Evolutionary conservation across 208 protist genomes (phyloP).

Genomic region (Porcisia hertigi): DNA sequence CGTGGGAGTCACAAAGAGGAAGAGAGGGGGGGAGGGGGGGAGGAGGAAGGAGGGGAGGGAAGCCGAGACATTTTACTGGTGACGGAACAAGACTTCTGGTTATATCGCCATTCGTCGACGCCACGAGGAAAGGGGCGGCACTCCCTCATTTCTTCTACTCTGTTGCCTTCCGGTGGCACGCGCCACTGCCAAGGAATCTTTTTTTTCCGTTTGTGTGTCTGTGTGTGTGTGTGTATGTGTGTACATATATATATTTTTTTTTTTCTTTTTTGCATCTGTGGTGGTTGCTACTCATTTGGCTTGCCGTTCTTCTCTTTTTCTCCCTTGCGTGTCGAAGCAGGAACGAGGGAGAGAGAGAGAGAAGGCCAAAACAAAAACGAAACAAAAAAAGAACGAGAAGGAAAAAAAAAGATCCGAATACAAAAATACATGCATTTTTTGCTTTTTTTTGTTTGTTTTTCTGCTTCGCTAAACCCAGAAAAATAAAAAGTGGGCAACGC

Average conservation of each 20-base stretch:
- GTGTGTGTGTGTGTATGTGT: background rate
- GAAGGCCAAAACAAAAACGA: too few species aligned
- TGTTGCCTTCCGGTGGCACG: background rate
- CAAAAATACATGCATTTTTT: background rate
- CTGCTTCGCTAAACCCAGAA: background rate
- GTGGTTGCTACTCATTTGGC: too few species aligned
- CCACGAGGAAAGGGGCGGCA: background rate
- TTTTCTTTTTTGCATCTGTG: background rate
- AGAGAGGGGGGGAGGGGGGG: too few species aligned
- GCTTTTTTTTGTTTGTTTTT: background rate
- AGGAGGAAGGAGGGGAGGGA: too few species aligned
- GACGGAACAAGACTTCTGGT: too few species aligned
- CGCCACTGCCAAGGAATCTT: background rate
- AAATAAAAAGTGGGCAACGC: background rate
- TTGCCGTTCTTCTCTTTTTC: too few species aligned
- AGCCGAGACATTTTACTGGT: background rate
- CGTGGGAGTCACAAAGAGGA: too few species aligned
- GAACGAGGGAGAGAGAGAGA: too few species aligned
- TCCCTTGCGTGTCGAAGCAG: too few species aligned
- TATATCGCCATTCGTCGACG: background rate
- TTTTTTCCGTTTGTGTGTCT: background rate
- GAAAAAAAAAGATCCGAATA: too few species aligned
- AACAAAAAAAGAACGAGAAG: too few species aligned
- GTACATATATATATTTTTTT: background rate
- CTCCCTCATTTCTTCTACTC: background rate